Base-by-base conservation (phyloP, 2,329 filamentous ascomycete genomes). In the Alternaria ventricosa region DNA sequence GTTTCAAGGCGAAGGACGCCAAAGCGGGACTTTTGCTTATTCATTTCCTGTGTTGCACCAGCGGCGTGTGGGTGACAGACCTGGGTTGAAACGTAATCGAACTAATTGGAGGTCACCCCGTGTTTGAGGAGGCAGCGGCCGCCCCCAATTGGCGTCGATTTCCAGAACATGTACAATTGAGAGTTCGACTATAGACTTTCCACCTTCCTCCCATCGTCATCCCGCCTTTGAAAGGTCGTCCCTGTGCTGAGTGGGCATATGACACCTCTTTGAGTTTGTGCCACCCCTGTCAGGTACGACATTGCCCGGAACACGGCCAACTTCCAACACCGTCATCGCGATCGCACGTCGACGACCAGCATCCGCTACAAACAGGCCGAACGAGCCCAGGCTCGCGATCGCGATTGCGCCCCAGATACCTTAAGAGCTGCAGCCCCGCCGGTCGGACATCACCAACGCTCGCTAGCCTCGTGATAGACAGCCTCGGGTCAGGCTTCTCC, bases 101-200 rank as follows among this genome's bases (percentile, higher is more conserved):
- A 60, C 49, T 55, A 44, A 62, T 62, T 58, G 43, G 49, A 54
- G 15, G 23, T 63, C 63, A 63, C 61, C 64, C 66, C 63, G 65
- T 65, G 64, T 69, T 68, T 63, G 69, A 69, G 71, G 61, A 68
- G 28, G 55, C 60, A 55, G 65, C 60, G 61, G 66, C 63, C 63
- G 55, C 61, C 64, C 71, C 64, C 56, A 63, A 69, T 73, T 72
- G 69, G 73, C 71, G 70, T 69, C 67, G 53, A 9, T 47, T 46
- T 50, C 30, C 27, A 13, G 33, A 60, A 36, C 55, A 47, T 54
- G 7, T 54, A 45, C 33, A 55, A 33, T 55, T 18, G 56, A 55
- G 22, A 30, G 15, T 50, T 45, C 45, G 28, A 36, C 55, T 55
- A 51, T 68, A 56, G 59, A 66, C 64, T 51, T 62, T 61, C 57